These are phyloP conservation scores for Hericium erinaceus DNA, from an alignment of 768 basidiomycete species.

Conservation along the genomic window DNA sequence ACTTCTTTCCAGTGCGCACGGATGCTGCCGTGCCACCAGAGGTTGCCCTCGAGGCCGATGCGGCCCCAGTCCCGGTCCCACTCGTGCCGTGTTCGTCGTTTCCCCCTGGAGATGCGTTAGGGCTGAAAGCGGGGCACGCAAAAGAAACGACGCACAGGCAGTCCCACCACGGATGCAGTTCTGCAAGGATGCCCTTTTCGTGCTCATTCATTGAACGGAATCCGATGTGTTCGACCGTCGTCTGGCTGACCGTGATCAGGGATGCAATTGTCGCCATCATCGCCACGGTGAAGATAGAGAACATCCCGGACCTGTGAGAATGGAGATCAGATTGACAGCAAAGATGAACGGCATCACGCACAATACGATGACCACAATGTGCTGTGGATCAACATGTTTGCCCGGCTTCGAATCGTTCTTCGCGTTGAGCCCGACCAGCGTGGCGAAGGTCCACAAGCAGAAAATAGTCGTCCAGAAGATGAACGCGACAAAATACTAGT, in stretches of 20 bases:
- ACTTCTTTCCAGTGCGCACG: slow-evolving; percentile 66
- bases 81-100: slow-evolving; percentile 30
- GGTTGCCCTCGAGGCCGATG: slow-evolving; percentile 63
- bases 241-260: slow-evolving; percentile 53
- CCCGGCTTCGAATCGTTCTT: slow-evolving; percentile 18
- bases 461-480: slow-evolving; percentile 52
- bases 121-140: background rate
- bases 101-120: slow-evolving; percentile 32
- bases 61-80: slow-evolving; percentile 84
- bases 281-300: slow-evolving; percentile 56
- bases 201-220: slow-evolving; percentile 53
- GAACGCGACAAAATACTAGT: slow-evolving; percentile 81
- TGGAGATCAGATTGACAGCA: background rate
- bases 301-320: slow-evolving; percentile 50
- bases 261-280: slow-evolving; percentile 52
- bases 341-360: slow-evolving; percentile 28
- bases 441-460: slow-evolving; percentile 52
- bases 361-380: slow-evolving; percentile 68
- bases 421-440: slow-evolving; percentile 47
- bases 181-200: slow-evolving; percentile 42
- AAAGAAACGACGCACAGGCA: slow-evolving; percentile 32
- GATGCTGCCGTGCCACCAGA: slow-evolving; percentile 74
- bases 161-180: slow-evolving; percentile 46
- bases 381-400: slow-evolving; percentile 47
- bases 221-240: slow-evolving; percentile 73